phyloP scores from a whole-genome alignment of 192 early-diverging fungal genomes.

The Lunasporangiospora selenospora region DNA sequence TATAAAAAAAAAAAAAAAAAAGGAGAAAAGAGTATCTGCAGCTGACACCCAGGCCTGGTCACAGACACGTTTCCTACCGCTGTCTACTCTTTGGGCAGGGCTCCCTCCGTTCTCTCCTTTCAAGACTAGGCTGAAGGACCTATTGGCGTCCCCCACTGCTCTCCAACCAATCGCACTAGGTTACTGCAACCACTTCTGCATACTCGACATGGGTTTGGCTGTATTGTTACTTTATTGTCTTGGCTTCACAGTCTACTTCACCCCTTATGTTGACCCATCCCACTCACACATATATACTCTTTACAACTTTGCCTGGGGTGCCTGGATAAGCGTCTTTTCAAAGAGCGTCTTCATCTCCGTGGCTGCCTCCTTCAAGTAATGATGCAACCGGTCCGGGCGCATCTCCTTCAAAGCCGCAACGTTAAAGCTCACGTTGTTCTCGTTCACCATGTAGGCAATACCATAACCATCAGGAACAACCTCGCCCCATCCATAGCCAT shows the following conservation, averaged over 20 bases:
- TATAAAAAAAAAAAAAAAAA: background rate
- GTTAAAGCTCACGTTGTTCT: constrained; percentile 87
- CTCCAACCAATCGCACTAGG: no score
- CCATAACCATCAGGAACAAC: constrained; percentile 93
- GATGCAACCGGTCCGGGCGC: constrained; percentile 72
- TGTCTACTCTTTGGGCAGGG: no score
- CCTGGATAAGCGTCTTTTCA: constrained; percentile 63
- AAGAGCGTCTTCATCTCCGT: constrained; percentile 85
- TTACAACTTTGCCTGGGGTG: constrained; percentile 76
- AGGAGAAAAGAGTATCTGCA: background rate
- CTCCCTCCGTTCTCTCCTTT: no score
- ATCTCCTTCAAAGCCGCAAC: constrained; percentile 70
- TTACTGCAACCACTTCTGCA: no score
- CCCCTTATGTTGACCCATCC: background rate
- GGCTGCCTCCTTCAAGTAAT: constrained; percentile 87
- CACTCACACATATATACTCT: background rate
- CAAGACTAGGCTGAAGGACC: no score
- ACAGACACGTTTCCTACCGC: constrained; percentile 1
- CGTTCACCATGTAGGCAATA: constrained; percentile 94
- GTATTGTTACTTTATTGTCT: background rate
- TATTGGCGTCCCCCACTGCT: no score
- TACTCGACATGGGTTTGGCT: background rate
- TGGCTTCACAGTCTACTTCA: background rate
- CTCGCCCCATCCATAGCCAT: constrained; percentile 91
- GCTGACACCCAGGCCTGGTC: background rate